phyloP scores from a whole-genome alignment of 257 asterid genomes.

The Gardenia jasminoides region DNA sequence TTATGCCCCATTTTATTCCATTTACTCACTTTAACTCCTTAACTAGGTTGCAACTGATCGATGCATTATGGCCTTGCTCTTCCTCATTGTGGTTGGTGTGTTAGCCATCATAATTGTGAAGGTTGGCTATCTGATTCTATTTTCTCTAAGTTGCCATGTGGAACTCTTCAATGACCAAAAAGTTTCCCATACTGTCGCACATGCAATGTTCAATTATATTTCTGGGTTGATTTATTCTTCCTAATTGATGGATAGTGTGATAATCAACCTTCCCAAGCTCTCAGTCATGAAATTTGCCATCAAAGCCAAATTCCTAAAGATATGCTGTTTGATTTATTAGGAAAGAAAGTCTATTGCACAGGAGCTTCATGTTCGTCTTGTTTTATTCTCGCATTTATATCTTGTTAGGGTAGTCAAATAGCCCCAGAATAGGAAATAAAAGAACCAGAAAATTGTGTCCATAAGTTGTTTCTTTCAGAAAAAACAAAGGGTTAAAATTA shows the following conservation, averaged over 20 bases:
- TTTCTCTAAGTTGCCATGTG: conserved; percentile 10
- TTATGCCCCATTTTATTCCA: conserved; percentile 7
- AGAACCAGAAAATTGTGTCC: neutral
- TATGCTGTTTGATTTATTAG: neutral
- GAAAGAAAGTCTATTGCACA: neutral
- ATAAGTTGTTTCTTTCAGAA: neutral
- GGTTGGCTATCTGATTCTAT: conserved; percentile 42
- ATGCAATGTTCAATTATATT: neutral
- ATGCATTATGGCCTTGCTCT: conserved; percentile 90
- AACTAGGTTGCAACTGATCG: conserved; percentile 95
- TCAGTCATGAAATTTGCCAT: neutral
- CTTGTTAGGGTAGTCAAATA: too few relatives aligned
- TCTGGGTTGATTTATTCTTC: neutral
- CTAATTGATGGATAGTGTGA: neutral
- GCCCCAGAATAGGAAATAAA: too few relatives aligned
- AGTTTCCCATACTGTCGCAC: neutral
- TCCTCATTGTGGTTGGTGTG: conserved; percentile 91
- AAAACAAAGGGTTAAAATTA: too few relatives aligned
- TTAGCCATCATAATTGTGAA: conserved; percentile 82
- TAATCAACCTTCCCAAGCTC: neutral
- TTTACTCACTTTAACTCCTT: conserved; percentile 33
- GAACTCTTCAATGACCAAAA: neutral
- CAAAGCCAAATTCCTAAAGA: neutral
- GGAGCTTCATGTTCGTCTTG: neutral
- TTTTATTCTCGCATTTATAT: neutral